These are phyloP conservation scores for Friedmanniomyces simplex DNA, from an alignment of 495 filamentous ascomycete species.

Conservation along the genomic window DNA sequence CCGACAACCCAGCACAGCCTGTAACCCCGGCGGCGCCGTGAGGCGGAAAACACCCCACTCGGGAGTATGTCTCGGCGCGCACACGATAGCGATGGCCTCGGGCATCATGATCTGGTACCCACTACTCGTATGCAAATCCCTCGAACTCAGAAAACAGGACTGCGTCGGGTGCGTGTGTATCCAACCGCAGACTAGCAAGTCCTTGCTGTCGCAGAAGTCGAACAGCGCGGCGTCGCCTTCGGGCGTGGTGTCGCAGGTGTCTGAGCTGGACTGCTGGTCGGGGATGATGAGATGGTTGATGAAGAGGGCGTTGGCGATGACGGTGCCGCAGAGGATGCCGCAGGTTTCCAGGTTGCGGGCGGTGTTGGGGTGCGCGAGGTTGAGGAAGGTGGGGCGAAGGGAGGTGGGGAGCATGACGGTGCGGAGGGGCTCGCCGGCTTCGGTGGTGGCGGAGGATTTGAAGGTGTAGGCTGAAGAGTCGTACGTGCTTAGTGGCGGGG, in stretches of 20 bases:
- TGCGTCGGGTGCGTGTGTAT: constrained; percentile 96
- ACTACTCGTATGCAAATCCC: constrained; percentile 84
- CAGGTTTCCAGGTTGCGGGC: constrained; percentile 78
- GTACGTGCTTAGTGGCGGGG: constrained; percentile 21
- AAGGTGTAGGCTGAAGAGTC: constrained; percentile 46
- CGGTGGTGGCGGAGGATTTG: constrained; percentile 73
- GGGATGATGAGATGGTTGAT: constrained; percentile 80
- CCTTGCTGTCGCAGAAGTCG: constrained; percentile 75
- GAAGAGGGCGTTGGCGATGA: constrained; percentile 88
- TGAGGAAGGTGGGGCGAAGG: constrained; percentile 63
- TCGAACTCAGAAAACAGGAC: constrained; percentile 93
- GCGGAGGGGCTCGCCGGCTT: constrained; percentile 75
- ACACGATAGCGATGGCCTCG: constrained; percentile 94
- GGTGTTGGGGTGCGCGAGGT: constrained; percentile 64
- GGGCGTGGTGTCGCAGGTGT: constrained; percentile 89
- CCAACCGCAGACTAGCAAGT: constrained; percentile 87
- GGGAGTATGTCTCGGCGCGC: constrained; percentile 70
- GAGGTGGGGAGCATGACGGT: constrained; percentile 74
- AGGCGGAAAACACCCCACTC: constrained; percentile 88
- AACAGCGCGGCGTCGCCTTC: constrained; percentile 58
- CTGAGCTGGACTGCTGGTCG: constrained; percentile 75
- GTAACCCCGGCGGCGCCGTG: constrained; percentile 82
- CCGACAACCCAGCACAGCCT: constrained; percentile 63
- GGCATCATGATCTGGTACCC: constrained; percentile 91
- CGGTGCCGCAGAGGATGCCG: constrained; percentile 81